Conservation (phyloP, 345 rosid genomes). For the Arabidopsis arenosa region DNA sequence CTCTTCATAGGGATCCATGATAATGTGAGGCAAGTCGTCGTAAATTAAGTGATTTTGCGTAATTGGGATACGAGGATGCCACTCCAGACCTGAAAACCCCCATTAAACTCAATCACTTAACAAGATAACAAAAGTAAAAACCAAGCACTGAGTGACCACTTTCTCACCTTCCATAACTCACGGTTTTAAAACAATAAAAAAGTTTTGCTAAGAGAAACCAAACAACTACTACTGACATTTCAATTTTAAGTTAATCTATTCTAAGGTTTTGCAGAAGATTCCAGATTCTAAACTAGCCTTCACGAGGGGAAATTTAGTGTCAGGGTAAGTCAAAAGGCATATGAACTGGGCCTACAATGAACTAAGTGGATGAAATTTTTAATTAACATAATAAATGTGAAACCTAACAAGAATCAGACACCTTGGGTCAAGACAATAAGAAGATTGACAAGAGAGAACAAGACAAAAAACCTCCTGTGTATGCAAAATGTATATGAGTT, state of each 20-base stretch:
- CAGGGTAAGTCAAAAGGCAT: constrained; percentile 35
- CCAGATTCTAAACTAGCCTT: constrained; percentile 7
- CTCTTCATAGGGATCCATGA: constrained; percentile 93
- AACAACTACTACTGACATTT: not conserved
- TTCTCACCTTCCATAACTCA: not conserved
- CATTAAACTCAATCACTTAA: constrained; percentile 1
- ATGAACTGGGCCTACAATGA: constrained; percentile 39
- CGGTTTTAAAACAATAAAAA: not conserved
- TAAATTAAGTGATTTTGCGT: constrained; percentile 79
- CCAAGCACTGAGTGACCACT: constrained; percentile 4
- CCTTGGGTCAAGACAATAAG: constrained; percentile 31
- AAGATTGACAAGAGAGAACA: constrained; percentile 38
- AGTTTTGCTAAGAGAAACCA: not conserved
- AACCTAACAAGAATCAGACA: constrained; percentile 38
- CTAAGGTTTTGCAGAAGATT: not conserved
- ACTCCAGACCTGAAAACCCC: constrained; percentile 74
- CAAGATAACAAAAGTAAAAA: not conserved
- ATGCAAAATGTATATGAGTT: constrained; percentile 90
- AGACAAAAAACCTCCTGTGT: constrained; percentile 77
- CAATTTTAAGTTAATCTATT: not conserved
- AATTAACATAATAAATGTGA: constrained; percentile 21
- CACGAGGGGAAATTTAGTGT: constrained; percentile 5
- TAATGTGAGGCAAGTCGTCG: constrained; percentile 78
- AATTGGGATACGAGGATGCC: constrained; percentile 74
- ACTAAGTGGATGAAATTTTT: constrained; percentile 11